These are phyloP conservation scores for Spathaspora arborariae DNA, from an alignment of 805 yeast genomes.

Conservation along the genomic window DNA sequence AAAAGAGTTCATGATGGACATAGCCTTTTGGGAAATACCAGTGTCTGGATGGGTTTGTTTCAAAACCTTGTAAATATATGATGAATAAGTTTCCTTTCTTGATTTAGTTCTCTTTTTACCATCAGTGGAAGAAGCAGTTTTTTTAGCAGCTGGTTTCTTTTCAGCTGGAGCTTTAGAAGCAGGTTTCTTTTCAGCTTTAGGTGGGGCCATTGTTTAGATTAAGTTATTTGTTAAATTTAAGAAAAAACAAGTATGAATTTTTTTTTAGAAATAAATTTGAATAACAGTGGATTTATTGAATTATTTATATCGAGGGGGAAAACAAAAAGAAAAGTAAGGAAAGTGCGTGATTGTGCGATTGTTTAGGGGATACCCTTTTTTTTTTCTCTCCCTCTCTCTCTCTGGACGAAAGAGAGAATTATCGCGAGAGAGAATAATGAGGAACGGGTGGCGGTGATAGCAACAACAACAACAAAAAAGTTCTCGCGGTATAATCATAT, in stretches of 20 bases:
- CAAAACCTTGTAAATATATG: slow-evolving; percentile 96
- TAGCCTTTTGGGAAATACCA: slow-evolving; percentile 98
- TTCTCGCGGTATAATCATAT: not conserved
- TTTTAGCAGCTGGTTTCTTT: slow-evolving; percentile 88
- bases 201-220: slow-evolving; percentile 58
- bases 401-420: not conserved
- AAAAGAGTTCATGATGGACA: slow-evolving; percentile 98
- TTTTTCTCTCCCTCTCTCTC: too few relatives aligned
- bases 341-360: not conserved
- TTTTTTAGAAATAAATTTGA: not conserved
- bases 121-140: slow-evolving; percentile 73
- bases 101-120: slow-evolving; percentile 90
- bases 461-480: not conserved
- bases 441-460: not conserved
- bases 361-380: not conserved
- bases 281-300: slow-evolving; percentile 5
- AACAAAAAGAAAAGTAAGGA: not conserved
- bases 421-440: not conserved
- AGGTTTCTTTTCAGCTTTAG: slow-evolving; percentile 66
- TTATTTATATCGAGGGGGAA: slow-evolving; percentile 9
- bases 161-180: slow-evolving; percentile 98
- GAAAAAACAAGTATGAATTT: not conserved
- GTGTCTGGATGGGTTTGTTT: slow-evolving; percentile 99
- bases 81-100: slow-evolving; percentile 97
- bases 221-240: slow-evolving; percentile 3